Evolutionary conservation across 257 asterid species (phyloP).

Genomic region (Gentiana dahurica): DNA sequence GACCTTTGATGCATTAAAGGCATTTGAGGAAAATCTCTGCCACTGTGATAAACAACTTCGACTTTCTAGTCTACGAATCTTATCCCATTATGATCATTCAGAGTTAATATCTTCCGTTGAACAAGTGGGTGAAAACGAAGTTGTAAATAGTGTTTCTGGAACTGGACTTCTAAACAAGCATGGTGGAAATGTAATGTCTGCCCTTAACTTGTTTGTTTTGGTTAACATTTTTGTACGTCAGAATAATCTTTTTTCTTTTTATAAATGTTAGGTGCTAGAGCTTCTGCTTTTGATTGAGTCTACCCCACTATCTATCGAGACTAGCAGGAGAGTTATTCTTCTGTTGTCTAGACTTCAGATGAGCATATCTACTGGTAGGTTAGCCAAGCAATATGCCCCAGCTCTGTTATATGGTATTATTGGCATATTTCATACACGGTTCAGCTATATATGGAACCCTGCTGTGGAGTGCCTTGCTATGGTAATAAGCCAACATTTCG

Average conservation of each 20-base stretch:
- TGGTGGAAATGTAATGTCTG: constrained; percentile 30
- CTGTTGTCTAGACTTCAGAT: constrained; percentile 61
- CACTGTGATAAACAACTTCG: constrained; percentile 57
- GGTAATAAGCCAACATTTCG: constrained; percentile 43
- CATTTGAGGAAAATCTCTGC: constrained; percentile 56
- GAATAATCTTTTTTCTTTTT: constrained; percentile 11
- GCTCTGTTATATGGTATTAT: constrained; percentile 53
- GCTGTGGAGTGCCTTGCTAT: constrained; percentile 65
- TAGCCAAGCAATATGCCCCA: constrained; percentile 50
- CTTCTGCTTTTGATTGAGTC: constrained; percentile 64
- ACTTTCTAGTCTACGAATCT: constrained; percentile 62
- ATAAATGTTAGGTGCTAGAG: constrained; percentile 51
- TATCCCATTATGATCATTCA: constrained; percentile 67
- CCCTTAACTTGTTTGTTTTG: not conserved
- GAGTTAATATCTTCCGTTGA: constrained; percentile 20
- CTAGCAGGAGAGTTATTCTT: constrained; percentile 54
- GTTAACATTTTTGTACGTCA: constrained; percentile 1
- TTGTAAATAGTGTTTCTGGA: constrained; percentile 24
- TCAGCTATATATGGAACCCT: constrained; percentile 59
- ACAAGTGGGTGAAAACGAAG: constrained; percentile 26
- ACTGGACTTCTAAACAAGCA: constrained; percentile 22
- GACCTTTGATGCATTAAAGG: constrained; percentile 36
- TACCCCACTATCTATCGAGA: constrained; percentile 48
- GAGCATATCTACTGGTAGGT: constrained; percentile 41
- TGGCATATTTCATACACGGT: constrained; percentile 71